Evolutionary conservation across 78 protist species (phyloP), one percentile per base, ranked within the genome.

Genomic region (Acrasis kona): DNA sequence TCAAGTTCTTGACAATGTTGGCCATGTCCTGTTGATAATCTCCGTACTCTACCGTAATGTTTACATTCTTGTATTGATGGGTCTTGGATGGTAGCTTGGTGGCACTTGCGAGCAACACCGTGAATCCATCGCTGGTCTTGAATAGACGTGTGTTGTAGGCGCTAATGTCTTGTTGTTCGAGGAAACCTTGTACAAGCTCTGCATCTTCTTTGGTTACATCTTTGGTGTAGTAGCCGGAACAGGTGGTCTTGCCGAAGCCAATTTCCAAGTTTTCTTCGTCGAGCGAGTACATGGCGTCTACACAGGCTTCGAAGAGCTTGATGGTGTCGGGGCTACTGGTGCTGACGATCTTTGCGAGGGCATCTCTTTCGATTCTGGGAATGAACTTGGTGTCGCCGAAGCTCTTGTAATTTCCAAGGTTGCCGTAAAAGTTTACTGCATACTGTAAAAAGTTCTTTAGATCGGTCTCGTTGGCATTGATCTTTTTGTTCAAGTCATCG

Each of bases 371-470:
- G 37, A 9, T 37, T 2, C 36, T 4, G 27, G 80, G 80, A 6
- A 81, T 57, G 10, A 81, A 69, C 78, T 89, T 89, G 40, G 87
- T 74, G 80, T 89, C 94, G 57, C 94, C 94, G 41, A 89, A 89
- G 32, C 68, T 28, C 42, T 58, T 7, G 70, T 83, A 89, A 83
- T 89, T 89, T 70, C 94, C 90, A 84, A 82, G 72, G 82, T 89
- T 89, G 66, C 87, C 82, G 78, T 41, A 79, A 39, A 82, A 77
- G 32, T 29, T 36, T 1, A 85, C 84, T 2, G 74, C 10, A 68
- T 65, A 84, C 77, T 32, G 5, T 40, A 64, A 7, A 32, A 69
- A 27, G 1, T 1, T n/a, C n/a, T n/a, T n/a, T n/a, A n/a, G n/a
- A n/a, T n/a, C n/a, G n/a, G n/a, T n/a, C n/a, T n/a, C n/a, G n/a